Conservation (phyloP, 495 filamentous ascomycete species). For the Neurospora discreta region DNA sequence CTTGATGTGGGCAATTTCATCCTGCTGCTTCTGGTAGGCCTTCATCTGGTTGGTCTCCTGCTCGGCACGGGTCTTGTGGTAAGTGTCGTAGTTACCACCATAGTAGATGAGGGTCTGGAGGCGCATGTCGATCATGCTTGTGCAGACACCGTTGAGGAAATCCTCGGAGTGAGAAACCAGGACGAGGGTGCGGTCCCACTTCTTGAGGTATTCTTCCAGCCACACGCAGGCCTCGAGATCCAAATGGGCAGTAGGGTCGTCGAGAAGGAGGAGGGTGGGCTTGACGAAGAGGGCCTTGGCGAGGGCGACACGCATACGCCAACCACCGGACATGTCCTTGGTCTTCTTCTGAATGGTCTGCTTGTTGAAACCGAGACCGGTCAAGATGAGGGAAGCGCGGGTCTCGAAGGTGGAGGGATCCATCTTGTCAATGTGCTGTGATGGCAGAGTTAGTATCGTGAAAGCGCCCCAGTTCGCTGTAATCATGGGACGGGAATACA, state of each 20-base stretch:
- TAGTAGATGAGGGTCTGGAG: constrained; percentile 88
- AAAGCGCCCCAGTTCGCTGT: neutral
- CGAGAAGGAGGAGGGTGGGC: constrained; percentile 87
- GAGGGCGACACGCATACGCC: constrained; percentile 98
- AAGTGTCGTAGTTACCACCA: constrained; percentile 99
- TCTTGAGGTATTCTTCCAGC: constrained; percentile 99
- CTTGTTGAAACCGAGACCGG: constrained; percentile 99
- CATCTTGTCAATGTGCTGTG: constrained; percentile 94
- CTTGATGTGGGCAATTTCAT: constrained; percentile 99
- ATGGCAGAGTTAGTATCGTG: constrained; percentile 9
- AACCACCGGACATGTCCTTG: constrained; percentile 99
- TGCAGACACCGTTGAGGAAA: constrained; percentile 98
- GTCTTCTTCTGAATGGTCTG: constrained; percentile 94
- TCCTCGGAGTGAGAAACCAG: constrained; percentile 96
- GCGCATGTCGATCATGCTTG: constrained; percentile 98
- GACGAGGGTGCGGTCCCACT: constrained; percentile 96
- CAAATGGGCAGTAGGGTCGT: constrained; percentile 98
- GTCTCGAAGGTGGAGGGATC: constrained; percentile 99
- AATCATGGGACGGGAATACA: constrained; percentile 14
- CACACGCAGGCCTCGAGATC: constrained; percentile 99
- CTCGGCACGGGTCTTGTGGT: constrained; percentile 87
- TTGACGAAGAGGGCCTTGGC: constrained; percentile 98
- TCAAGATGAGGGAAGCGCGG: constrained; percentile 91
- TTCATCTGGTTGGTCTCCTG: constrained; percentile 98
- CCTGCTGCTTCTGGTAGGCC: constrained; percentile 97